phyloP scores from a whole-genome alignment of 305 asterid species.

The Petunia hybrid region DNA sequence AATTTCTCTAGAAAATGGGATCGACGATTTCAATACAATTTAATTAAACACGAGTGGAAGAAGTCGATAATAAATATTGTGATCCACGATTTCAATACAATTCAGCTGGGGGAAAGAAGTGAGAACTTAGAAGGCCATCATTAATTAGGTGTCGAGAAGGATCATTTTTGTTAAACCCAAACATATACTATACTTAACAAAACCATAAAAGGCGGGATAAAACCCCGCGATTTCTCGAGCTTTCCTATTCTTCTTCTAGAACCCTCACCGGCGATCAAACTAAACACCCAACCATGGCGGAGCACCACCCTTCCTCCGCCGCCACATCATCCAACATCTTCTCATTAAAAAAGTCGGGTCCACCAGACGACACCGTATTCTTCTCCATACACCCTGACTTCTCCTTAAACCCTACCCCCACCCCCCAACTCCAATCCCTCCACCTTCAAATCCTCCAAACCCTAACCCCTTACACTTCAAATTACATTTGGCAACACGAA shows the following conservation, averaged over 20 bases:
- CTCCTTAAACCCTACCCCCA: slow-evolving; percentile 45
- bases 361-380: slow-evolving; percentile 80
- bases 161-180: not conserved
- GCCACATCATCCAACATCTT: slow-evolving; percentile 59
- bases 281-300: slow-evolving; percentile 49
- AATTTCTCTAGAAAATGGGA: no score
- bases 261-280: slow-evolving; percentile 12
- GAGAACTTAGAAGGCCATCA: no score
- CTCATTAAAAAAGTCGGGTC: slow-evolving; percentile 54
- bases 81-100: no score
- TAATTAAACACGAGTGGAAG: no score
- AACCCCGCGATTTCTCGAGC: not conserved
- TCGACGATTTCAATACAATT: no score
- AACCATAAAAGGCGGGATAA: slow-evolving; percentile 10
- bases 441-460: slow-evolving; percentile 70
- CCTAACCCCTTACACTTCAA: slow-evolving; percentile 51
- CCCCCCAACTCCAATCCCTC: slow-evolving; percentile 65
- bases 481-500: slow-evolving; percentile 88
- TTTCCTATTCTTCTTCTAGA: not conserved
- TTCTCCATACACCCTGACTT: slow-evolving; percentile 77
- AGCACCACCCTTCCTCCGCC: slow-evolving; percentile 37
- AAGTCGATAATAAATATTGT: no score
- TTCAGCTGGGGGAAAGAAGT: no score
- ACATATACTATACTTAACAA: not conserved
- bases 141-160: no score